Evolutionary conservation across 129 eudicot genomes (phyloP).

Genomic region (Lactuca sativa): DNA sequence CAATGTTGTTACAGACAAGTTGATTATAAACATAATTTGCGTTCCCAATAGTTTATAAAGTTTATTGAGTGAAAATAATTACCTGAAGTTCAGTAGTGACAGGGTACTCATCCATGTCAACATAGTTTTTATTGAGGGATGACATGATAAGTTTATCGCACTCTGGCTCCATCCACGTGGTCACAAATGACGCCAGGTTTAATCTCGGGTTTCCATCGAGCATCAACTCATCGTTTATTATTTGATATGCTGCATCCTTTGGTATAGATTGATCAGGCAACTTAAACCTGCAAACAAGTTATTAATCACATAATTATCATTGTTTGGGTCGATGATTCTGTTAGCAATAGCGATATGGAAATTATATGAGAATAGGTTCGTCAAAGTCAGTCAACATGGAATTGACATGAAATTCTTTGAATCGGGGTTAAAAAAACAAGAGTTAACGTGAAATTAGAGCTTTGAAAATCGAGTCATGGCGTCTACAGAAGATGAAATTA

Average conservation of each 20-base stretch:
- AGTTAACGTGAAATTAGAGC: not conserved
- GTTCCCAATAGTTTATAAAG: no score
- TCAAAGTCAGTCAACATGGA: not conserved
- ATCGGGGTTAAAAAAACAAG: not conserved
- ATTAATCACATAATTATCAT: not conserved
- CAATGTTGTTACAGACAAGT: no score
- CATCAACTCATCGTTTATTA: slow-evolving; percentile 75
- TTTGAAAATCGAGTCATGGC: not conserved
- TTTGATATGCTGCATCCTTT: slow-evolving; percentile 79
- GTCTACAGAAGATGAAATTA: not conserved
- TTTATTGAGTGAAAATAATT: no score
- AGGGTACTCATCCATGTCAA: slow-evolving; percentile 83
- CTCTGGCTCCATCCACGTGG: slow-evolving; percentile 87
- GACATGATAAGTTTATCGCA: slow-evolving; percentile 80
- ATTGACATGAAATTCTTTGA: not conserved
- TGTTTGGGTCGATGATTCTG: no score
- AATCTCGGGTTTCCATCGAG: slow-evolving; percentile 80
- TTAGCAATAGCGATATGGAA: not conserved
- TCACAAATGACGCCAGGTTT: slow-evolving; percentile 71
- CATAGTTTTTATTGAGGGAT: slow-evolving; percentile 60
- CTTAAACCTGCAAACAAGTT: slow-evolving; percentile 38
- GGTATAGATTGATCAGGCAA: slow-evolving; percentile 56
- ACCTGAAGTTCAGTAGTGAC: slow-evolving; percentile 91
- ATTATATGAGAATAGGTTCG: not conserved
- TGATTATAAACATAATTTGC: no score